Evolutionary conservation across 345 rosid genomes (phyloP).

Genomic region (Eucalyptus cloeziana): DNA sequence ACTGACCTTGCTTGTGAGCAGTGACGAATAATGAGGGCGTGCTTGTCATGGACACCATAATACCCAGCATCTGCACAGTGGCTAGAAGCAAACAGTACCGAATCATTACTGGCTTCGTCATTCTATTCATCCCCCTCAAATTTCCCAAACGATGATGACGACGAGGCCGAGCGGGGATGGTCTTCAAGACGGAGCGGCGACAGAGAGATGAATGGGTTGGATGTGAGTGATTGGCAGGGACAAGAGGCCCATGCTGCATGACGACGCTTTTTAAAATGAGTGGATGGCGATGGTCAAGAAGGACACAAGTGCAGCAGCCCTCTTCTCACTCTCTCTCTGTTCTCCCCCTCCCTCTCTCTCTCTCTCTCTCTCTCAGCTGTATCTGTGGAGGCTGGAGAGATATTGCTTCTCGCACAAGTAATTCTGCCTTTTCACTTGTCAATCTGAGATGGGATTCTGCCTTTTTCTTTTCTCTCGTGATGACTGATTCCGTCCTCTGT

Average conservation of each 20-base stretch:
- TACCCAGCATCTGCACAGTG: neutral
- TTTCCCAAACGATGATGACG: neutral
- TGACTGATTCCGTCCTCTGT: neutral
- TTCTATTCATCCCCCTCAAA: neutral
- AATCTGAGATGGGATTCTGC: neutral
- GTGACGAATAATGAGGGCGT: neutral
- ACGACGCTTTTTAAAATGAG: neutral
- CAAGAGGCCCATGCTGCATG: neutral
- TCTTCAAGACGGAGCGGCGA: neutral
- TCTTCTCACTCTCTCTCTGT: neutral
- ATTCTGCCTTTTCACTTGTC: neutral
- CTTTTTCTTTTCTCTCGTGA: neutral
- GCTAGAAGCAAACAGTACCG: neutral
- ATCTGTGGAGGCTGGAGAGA: neutral
- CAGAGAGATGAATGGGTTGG: neutral
- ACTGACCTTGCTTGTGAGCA: neutral
- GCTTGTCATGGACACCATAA: neutral
- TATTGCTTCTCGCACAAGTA: slow-evolving; percentile 3
- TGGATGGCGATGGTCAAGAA: neutral
- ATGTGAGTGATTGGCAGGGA: neutral
- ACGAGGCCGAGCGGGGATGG: neutral
- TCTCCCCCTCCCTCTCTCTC: neutral
- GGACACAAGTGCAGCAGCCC: neutral
- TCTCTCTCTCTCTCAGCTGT: neutral
- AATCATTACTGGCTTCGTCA: neutral